Percentiles rank a stretch among this genome's conserved stretches.
Evolutionary conservation across 345 rosid genomes (phyloP).

Genomic region (Eutrema heterophyllum): DNA sequence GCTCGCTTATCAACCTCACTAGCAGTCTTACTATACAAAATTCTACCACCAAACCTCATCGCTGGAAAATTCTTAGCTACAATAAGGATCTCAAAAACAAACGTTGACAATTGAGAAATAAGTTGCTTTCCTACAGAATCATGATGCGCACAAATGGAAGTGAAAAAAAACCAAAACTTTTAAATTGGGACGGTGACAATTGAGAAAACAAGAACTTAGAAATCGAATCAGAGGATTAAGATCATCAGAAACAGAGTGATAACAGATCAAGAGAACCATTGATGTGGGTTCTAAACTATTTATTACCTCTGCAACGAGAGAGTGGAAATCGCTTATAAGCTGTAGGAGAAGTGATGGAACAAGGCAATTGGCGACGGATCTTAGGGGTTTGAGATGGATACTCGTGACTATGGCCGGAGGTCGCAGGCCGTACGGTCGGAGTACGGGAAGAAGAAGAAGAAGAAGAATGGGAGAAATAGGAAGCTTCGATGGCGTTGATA

Average conservation of each 20-base stretch:
- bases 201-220: background rate
- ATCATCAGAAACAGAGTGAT: background rate
- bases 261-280: background rate
- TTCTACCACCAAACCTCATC: constrained; percentile 59
- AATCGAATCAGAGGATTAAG: background rate
- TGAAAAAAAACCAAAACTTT: background rate
- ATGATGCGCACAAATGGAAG: too few relatives aligned
- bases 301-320: constrained; percentile 38
- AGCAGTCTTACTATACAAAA: constrained; percentile 52
- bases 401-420: background rate
- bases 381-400: constrained; percentile 1
- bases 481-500: constrained; percentile 60
- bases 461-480: constrained; percentile 31
- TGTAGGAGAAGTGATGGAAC: constrained; percentile 39
- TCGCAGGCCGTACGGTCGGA: constrained; percentile 17
- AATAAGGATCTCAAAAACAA: background rate
- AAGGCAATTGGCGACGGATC: constrained; percentile 49
- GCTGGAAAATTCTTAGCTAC: constrained; percentile 52
- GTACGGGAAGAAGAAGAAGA: constrained; percentile 20
- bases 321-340: constrained; percentile 28
- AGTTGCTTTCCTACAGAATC: background rate
- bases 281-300: too few relatives aligned
- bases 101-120: background rate
- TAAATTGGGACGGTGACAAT: background rate
- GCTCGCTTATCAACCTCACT: constrained; percentile 60